phyloP scores from a whole-genome alignment of 1,139 yeast genomes.

The Zygotorulaspora mrakii region DNA sequence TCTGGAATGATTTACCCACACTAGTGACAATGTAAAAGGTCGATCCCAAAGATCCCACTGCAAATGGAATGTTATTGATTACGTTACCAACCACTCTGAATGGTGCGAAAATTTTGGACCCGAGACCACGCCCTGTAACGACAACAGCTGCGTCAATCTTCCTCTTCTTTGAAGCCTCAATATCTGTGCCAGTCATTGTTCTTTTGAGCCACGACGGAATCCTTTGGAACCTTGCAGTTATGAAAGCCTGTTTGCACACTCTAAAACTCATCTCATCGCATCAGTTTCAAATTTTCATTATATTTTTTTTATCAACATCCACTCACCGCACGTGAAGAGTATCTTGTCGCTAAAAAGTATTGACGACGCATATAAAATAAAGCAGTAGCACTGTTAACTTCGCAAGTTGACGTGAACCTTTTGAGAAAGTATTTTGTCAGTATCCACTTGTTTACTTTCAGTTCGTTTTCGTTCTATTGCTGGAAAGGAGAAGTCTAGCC shows the following conservation, averaged over 20 bases:
- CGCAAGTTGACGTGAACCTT: too few species aligned
- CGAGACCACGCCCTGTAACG: slow-evolving; percentile 13
- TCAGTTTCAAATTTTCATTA: slow-evolving; percentile 2
- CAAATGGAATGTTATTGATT: slow-evolving; percentile 75
- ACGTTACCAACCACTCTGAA: slow-evolving; percentile 64
- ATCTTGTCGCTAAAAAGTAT: too few species aligned
- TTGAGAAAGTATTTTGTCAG: too few species aligned
- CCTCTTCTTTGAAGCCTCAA: slow-evolving; percentile 32
- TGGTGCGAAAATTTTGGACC: slow-evolving; percentile 53
- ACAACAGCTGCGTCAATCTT: slow-evolving; percentile 26
- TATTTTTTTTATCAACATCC: slow-evolving; percentile 1
- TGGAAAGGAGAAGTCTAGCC: too few species aligned
- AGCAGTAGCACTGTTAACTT: too few species aligned
- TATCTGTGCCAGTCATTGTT: slow-evolving; percentile 5
- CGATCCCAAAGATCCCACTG: slow-evolving; percentile 83
- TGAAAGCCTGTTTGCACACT: neutral
- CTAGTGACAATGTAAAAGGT: slow-evolving; percentile 85
- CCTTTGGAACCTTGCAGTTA: too few species aligned
- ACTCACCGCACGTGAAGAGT: slow-evolving; percentile 3
- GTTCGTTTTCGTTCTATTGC: too few species aligned
- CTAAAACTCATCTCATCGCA: slow-evolving; percentile 16
- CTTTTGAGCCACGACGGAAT: too few species aligned
- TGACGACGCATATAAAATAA: too few species aligned
- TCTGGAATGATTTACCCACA: slow-evolving; percentile 87
- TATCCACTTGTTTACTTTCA: too few species aligned